phyloP scores from a whole-genome alignment of 177 flowering plant species.

The Vitis hybrid region DNA sequence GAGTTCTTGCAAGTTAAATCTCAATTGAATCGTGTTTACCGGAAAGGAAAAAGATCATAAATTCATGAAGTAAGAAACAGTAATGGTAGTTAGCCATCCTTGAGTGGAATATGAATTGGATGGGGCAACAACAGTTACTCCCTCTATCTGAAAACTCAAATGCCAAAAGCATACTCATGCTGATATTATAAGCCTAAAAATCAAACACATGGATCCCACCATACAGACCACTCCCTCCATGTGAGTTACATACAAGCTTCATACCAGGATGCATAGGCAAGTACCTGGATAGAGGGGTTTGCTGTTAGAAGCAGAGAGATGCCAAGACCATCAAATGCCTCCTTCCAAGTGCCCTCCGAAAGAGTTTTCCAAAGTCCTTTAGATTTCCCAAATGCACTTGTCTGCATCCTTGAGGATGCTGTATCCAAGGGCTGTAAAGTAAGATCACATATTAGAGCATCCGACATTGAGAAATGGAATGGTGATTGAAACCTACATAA shows the following conservation, averaged over 20 bases:
- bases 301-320: conserved; percentile 86
- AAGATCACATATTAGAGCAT: conserved; percentile 9
- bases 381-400: conserved; percentile 89
- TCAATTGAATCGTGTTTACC: not conserved
- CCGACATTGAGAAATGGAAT: not conserved
- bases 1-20: conserved; percentile 8
- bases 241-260: not conserved
- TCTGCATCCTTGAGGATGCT: conserved; percentile 91
- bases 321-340: conserved; percentile 86
- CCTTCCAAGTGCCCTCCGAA: conserved; percentile 66
- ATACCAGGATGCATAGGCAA: not conserved
- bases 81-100: not conserved
- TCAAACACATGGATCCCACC: not conserved
- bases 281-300: conserved; percentile 92
- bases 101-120: not conserved
- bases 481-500: not conserved
- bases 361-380: conserved; percentile 82
- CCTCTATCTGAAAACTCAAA: not conserved
- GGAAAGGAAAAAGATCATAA: not conserved
- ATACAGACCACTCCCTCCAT: not conserved
- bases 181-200: not conserved
- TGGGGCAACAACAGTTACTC: not conserved
- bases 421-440: conserved; percentile 76
- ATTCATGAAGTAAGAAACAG: not conserved
- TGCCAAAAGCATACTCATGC: not conserved